A percentile compares a stretch with the other conserved stretches of the same genome.
Evolutionary conservation across 352 stramenopile species (phyloP).

Genomic region (Achlya hypogyna): DNA sequence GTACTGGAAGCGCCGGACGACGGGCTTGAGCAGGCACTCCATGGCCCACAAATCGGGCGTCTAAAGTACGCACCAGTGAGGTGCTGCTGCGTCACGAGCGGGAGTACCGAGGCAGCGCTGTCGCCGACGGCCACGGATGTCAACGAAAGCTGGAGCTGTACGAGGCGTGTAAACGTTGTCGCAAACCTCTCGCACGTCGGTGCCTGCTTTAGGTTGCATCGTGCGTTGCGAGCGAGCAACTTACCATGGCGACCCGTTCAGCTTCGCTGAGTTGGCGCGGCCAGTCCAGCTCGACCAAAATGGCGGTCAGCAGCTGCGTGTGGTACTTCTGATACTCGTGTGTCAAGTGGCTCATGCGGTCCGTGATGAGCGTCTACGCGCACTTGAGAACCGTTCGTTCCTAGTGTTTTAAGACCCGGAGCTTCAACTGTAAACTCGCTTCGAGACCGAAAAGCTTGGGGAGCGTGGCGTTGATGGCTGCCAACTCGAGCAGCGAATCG

Average conservation of each 20-base stretch:
- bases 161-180: conserved; percentile 1
- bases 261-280: not conserved
- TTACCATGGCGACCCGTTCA: not conserved
- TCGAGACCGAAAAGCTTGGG: conserved; percentile 12
- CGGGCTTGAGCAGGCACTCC: conserved; percentile 3
- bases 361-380: conserved; percentile 11
- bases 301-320: not conserved
- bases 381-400: not conserved
- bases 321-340: conserved; percentile 2
- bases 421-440: conserved; percentile 1
- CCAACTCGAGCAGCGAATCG: conserved; percentile 10
- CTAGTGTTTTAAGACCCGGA: not conserved
- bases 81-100: not conserved
- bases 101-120: not conserved
- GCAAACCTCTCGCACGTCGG: not conserved
- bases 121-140: not conserved
- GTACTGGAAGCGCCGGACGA: conserved; percentile 18
- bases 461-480: conserved; percentile 1
- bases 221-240: not conserved
- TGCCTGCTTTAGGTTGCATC: not conserved
- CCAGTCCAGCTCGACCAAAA: conserved; percentile 1
- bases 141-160: conserved; percentile 14
- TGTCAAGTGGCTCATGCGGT: conserved; percentile 3
- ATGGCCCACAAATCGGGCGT: conserved; percentile 16
- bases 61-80: not conserved